phyloP scores from a whole-genome alignment of 345 rosid genomes.

The Lumnitzera racemosa region DNA sequence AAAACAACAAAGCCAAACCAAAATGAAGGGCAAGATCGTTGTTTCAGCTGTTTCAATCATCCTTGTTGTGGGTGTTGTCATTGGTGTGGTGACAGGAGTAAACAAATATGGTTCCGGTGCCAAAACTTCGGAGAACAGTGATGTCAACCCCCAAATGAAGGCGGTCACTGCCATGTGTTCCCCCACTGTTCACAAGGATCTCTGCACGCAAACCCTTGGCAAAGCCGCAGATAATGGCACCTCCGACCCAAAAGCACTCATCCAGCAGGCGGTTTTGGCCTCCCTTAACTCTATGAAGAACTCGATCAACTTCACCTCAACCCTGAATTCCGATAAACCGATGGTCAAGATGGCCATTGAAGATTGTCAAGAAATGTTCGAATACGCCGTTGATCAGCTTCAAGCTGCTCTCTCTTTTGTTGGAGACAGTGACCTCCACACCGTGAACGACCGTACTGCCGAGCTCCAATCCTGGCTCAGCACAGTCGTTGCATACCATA shows the following conservation, averaged over 20 bases:
- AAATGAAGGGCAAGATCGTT: constrained; percentile 24
- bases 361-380: constrained; percentile 31
- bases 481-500: constrained; percentile 49
- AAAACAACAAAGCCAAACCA: not conserved
- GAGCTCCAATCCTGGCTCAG: constrained; percentile 45
- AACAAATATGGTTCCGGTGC: not conserved
- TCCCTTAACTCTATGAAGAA: constrained; percentile 26
- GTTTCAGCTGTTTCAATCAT: constrained; percentile 32
- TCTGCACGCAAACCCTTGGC: constrained; percentile 42
- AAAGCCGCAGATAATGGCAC: constrained; percentile 21
- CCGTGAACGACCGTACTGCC: constrained; percentile 2
- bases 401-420: constrained; percentile 20
- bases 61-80: constrained; percentile 35
- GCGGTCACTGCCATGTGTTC: constrained; percentile 33
- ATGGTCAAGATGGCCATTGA: constrained; percentile 22
- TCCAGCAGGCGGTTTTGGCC: constrained; percentile 31
- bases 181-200: constrained; percentile 34
- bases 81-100: constrained; percentile 25
- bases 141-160: constrained; percentile 24
- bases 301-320: constrained; percentile 30
- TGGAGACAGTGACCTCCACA: constrained; percentile 9
- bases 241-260: constrained; percentile 37
- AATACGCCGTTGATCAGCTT: constrained; percentile 25
- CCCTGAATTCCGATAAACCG: constrained; percentile 8
- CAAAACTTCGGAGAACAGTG: not conserved